Evolutionary conservation across 805 yeast genomes (phyloP), one percentile per base, ranked within the genome.

Genomic region (Saccharomycopsis javanensis): DNA sequence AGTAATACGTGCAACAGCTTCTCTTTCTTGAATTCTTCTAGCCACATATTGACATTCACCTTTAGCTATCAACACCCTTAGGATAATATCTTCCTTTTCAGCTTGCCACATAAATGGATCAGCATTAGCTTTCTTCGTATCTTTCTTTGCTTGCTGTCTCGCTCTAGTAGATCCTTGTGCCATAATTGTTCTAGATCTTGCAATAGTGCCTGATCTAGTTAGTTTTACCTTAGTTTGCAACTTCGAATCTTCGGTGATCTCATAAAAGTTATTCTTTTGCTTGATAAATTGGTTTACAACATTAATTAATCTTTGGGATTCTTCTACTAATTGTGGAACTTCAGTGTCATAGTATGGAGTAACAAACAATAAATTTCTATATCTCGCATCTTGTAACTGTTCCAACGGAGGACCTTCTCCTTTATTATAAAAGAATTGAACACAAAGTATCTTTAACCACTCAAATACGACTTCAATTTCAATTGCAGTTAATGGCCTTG

Each of bases 331-430:
- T 55, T 73, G 75, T 0, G 67, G 57, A 0, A 72, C 69, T 6
- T 75, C 72, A 53, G 77, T 72, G 57, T 83, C 87, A 64, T 87
- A 86, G 64, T 80, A 81, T 0, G 78, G 81, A 1, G 89, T 87
- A 7, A 87, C 73, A 28, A 84, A 68, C 60, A 85, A 69, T 25
- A 88, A 68, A 45, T 81, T 77, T 67, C 86, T 88, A 66, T 85
- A 88, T 35, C 79, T 77, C 31, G 76, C 79, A 57, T 80, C 79
- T 60, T 82, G 83, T 64, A 88, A 70, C 6, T 78, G 79, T 60
- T 78, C 81, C 31, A 87, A 63, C 0, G 88, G 78, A 0, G 94
- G 94, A 0, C 96, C 96, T 34, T 83, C 84, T 0, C 96, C 96
- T 50, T 79, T 83, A 64, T 86, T 83, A 67, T 88, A 81, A 71